Evolutionary conservation across 139 green algal species (phyloP).

Genomic region (Klebsormidium nitens): DNA sequence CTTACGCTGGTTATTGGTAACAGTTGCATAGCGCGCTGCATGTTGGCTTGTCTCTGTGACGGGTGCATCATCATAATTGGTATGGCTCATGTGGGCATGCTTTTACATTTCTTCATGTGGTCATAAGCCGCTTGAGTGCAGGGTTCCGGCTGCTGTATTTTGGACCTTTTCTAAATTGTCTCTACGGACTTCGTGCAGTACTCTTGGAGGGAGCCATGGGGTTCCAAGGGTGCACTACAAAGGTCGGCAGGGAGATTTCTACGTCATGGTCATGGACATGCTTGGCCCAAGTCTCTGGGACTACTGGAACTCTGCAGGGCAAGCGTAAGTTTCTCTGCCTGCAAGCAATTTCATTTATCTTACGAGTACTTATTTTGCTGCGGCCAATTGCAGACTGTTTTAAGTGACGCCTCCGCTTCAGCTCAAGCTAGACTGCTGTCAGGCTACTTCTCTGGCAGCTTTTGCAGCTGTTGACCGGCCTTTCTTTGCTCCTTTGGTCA

Average conservation of each 20-base stretch:
- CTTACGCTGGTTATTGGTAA: too few species aligned
- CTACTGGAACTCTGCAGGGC: slow-evolving; percentile 89
- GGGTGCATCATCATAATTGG: too few species aligned
- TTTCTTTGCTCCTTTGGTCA: too few species aligned
- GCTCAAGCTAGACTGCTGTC: too few species aligned
- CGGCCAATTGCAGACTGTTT: not conserved
- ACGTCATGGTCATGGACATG: slow-evolving; percentile 99
- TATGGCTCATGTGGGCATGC: too few species aligned
- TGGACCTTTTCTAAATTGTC: slow-evolving; percentile 19
- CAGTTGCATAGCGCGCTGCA: too few species aligned
- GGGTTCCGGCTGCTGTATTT: slow-evolving; percentile 4
- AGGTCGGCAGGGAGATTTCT: slow-evolving; percentile 92
- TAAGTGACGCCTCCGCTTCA: not conserved
- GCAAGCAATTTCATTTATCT: not conserved
- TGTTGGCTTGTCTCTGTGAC: too few species aligned
- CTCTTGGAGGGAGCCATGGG: slow-evolving; percentile 38
- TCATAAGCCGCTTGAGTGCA: not conserved
- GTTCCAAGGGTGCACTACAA: slow-evolving; percentile 96
- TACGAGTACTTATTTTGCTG: not conserved
- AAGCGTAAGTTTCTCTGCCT: slow-evolving; percentile 46
- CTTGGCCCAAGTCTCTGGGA: slow-evolving; percentile 96
- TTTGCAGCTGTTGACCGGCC: too few species aligned
- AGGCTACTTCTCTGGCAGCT: too few species aligned
- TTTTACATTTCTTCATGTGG: too few species aligned
- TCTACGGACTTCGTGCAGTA: slow-evolving; percentile 24